phyloP scores from a whole-genome alignment of 2,329 filamentous ascomycete genomes.

The Penicillium sp. region DNA sequence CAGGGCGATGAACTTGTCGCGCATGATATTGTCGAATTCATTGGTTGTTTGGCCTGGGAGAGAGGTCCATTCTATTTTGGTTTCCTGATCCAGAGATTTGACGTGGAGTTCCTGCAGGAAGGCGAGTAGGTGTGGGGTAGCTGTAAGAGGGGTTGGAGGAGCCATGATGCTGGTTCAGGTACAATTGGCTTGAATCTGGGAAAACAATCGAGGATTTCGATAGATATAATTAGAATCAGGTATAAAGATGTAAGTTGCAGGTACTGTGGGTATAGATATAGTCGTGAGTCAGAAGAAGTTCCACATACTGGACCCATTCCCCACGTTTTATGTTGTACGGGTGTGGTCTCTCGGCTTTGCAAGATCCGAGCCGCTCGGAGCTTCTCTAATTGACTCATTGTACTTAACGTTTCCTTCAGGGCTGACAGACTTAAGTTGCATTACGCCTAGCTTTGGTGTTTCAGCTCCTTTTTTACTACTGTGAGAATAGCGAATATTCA shows the following conservation, averaged over 20 bases:
- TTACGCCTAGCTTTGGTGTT: too few relatives aligned
- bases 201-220: background rate
- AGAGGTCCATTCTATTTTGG: conserved; percentile 16
- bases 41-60: conserved; percentile 21
- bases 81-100: conserved; percentile 35
- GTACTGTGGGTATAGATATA: background rate
- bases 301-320: background rate
- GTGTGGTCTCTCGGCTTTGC: background rate
- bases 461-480: too few relatives aligned
- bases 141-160: conserved; percentile 10
- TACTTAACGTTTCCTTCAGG: background rate
- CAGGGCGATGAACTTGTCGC: conserved; percentile 60
- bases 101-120: conserved; percentile 35
- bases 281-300: background rate
- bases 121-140: conserved; percentile 14
- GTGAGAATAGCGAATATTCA: background rate
- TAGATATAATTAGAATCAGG: background rate
- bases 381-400: background rate
- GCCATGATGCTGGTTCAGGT: conserved; percentile 8
- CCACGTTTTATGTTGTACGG: background rate
- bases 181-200: background rate
- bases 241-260: background rate
- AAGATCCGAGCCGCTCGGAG: background rate
- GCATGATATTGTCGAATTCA: conserved; percentile 44
- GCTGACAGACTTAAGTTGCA: too few relatives aligned